Percentiles rank a stretch among this genome's conserved stretches.
These are phyloP conservation scores for Globisporangium yorkense DNA, from an alignment of 352 stramenopile genomes.

Conservation along the genomic window DNA sequence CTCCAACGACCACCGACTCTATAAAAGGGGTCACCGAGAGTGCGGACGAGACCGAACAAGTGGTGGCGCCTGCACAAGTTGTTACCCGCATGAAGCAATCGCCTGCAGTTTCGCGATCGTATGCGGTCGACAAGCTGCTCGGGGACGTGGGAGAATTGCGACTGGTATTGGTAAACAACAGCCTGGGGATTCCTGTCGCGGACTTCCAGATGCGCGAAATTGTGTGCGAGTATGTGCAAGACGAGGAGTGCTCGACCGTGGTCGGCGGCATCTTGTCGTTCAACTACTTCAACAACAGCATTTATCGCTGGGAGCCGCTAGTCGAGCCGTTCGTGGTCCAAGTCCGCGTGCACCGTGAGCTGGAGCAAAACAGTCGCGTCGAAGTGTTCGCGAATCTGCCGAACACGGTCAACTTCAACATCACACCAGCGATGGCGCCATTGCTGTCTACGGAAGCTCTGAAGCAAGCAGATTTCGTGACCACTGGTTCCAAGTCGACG, in stretches of 20 bases:
- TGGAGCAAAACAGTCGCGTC: conserved; percentile 67
- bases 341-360: conserved; percentile 57
- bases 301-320: conserved; percentile 86
- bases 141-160: conserved; percentile 80
- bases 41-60: conserved; percentile 2
- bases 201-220: conserved; percentile 86
- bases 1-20: not conserved
- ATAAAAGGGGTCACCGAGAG: conserved; percentile 1
- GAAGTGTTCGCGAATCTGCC: conserved; percentile 81
- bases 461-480: conserved; percentile 83
- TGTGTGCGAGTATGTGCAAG: conserved; percentile 84
- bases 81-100: conserved; percentile 2
- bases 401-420: conserved; percentile 85
- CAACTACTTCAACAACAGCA: conserved; percentile 91
- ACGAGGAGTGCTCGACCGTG: conserved; percentile 78
- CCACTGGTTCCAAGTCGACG: conserved; percentile 79
- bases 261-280: conserved; percentile 73
- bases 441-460: conserved; percentile 75
- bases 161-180: conserved; percentile 87
- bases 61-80: not conserved
- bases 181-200: conserved; percentile 77
- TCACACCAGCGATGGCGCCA: conserved; percentile 83
- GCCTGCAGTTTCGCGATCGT: conserved; percentile 12
- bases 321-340: conserved; percentile 81
- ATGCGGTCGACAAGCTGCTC: conserved; percentile 71